A percentile compares a stretch with the other conserved stretches of the same genome.
Evolutionary conservation across 306 rosid species (phyloP).

Genomic region (Echinosophora koreensis): DNA sequence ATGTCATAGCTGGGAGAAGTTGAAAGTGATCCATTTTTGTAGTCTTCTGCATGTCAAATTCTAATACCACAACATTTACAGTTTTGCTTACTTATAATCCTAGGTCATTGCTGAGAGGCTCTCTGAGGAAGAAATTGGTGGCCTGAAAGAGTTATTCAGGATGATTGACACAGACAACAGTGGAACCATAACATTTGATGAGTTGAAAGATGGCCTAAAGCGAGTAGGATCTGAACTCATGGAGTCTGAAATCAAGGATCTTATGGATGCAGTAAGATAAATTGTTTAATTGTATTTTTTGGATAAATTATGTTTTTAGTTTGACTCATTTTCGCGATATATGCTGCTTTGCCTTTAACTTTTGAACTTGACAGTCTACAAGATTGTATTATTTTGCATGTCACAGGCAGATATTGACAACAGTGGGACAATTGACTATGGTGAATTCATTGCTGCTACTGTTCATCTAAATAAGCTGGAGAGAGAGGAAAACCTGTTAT

Average conservation of each 20-base stretch:
- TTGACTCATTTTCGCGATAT: not conserved
- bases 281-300: not conserved
- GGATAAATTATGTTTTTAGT: not conserved
- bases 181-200: slow-evolving; percentile 70
- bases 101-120: slow-evolving; percentile 72
- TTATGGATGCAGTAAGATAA: slow-evolving; percentile 69
- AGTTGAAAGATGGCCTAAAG: slow-evolving; percentile 64
- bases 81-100: slow-evolving; percentile 39
- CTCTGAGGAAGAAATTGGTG: slow-evolving; percentile 76
- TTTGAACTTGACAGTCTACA: not conserved
- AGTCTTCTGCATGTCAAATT: slow-evolving; percentile 30
- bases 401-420: slow-evolving; percentile 66
- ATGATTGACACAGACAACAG: slow-evolving; percentile 70
- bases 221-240: slow-evolving; percentile 70
- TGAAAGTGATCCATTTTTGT: slow-evolving; percentile 1
- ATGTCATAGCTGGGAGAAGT: slow-evolving; percentile 2
- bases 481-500: slow-evolving; percentile 65
- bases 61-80: slow-evolving; percentile 26
- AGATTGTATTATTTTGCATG: slow-evolving; percentile 12
- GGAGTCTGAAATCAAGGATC: slow-evolving; percentile 75
- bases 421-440: slow-evolving; percentile 67
- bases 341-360: slow-evolving; percentile 9
- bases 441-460: slow-evolving; percentile 76
- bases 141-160: slow-evolving; percentile 66
- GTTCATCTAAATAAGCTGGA: slow-evolving; percentile 69